Base-by-base conservation (phyloP, 2,329 filamentous ascomycete species). In the Clonostachys solani region DNA sequence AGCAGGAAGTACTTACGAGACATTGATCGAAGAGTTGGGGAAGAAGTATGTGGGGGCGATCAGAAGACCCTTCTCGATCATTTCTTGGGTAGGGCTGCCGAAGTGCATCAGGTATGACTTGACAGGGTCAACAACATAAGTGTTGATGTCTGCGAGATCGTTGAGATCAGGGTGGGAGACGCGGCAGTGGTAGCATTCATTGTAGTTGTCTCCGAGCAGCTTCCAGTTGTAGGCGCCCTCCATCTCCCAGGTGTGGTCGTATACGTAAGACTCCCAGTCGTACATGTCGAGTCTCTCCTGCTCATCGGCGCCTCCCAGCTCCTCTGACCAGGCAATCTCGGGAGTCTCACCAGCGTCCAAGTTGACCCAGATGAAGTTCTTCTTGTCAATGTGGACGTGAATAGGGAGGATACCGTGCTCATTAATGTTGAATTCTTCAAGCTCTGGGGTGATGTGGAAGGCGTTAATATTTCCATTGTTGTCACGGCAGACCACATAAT, bases 121-220 rank as follows among this genome's bases (percentile, higher is more conserved):
- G 50, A 71, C 69, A 37, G 72, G 71, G 50, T 75, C 65, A 43
- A 79, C 75, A 37, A 66, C 62, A 61, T 83, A 83, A 4, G 74
- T 73, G 48, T 73, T 71, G 35, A 83, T 69, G 49, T 83, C 75
- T 40, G 79, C 72, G n/a, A 83, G 68, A 37, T 68, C 66, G 5
- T 76, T 69, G 33, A 83, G 75, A 48, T 80, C 77, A 3, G 81
- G 78, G 53, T 83, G 80, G 3, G 78, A 74, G 1, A 74, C 77
- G 44, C 74, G 73, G 66, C 79, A 83, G 66, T 84, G 80, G 54
- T 84, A 84, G 58, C 80, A 84, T 58, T 81, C 80, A 29, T 85
- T 85, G 68, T 83, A 85, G 65, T 84, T 83, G 57, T 84, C 81
- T 13, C 74, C 73, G 33, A 81, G 60, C 19, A 77, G 74, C 64